Base-by-base conservation (phyloP, 805 yeast genomes). In the Zygosaccharomyces lentus region DNA sequence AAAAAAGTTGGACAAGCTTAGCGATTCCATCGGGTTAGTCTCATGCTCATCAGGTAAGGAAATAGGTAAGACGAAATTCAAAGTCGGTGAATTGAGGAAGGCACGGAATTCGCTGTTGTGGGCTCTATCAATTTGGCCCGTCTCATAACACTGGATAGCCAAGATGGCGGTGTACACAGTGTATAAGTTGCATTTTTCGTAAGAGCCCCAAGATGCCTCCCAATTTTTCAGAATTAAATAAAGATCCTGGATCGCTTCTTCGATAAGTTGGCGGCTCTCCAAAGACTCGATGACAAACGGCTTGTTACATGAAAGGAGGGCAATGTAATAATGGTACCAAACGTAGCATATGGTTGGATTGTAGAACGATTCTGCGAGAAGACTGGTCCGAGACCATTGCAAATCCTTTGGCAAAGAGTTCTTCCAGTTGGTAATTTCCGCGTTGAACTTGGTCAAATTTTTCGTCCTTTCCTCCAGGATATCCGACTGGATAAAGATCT, bases 291-390 rank as follows among this genome's bases (percentile, higher is more conserved):
- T 43, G 25, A 76, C 69, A 51, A 77, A 77, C 3, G 81, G 81
- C 15, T 79, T 61, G 53, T 77, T 77, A 32, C 76, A 65, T 52
- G 82, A 76, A 10, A 78, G 61, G 9, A 75, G 54, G 9, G 74
- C 66, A 31, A 78, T 68, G 53, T 76, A 77, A 55, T 77, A 77
- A 51, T 74, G 76, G 50, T 72, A 75, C 34, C 74, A 60, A 16
- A 76, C 70, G 34, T 72, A 64, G 41, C 73, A 64, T 13, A 66
- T 56, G 1, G 75, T 74, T 0, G 80, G 80, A 48, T 75, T 72
- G 44, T 67, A 71, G 3, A 75, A 72, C 5, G 36, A 26, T 12
- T 68, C 61, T 24, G 47, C 46, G 27, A 54, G 56, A 26, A 77
- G 61, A 10, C 55, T 56, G 3, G 58, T 56, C 29, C 63, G 57